These are phyloP conservation scores for Pleurotus platypus DNA, from an alignment of 768 basidiomycete species.

Conservation along the genomic window DNA sequence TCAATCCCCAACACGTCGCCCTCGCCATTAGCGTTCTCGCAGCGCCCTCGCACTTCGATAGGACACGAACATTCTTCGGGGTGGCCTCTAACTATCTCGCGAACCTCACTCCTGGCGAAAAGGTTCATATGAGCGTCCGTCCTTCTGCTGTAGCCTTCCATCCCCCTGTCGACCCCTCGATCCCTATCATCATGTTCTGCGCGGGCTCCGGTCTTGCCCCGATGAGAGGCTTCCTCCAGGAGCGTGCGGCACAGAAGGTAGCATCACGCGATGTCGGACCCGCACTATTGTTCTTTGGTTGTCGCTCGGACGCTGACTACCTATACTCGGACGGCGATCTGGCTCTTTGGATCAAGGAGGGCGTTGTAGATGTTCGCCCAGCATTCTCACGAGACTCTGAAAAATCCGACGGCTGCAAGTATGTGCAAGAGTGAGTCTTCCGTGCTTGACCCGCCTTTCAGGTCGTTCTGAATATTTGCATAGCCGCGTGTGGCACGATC, in stretches of 20 bases:
- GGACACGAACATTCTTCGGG: slow-evolving; percentile 33
- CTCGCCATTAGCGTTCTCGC: slow-evolving; percentile 43
- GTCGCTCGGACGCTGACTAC: slow-evolving; percentile 36
- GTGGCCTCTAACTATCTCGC: slow-evolving; percentile 46
- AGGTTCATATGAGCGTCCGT: slow-evolving; percentile 39
- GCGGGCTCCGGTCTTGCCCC: slow-evolving; percentile 47
- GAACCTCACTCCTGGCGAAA: slow-evolving; percentile 32
- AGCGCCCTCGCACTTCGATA: slow-evolving; percentile 30
- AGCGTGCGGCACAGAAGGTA: slow-evolving; percentile 40
- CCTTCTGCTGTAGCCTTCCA: slow-evolving; percentile 37
- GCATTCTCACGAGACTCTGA: slow-evolving; percentile 34
- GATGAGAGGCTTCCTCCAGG: slow-evolving; percentile 50
- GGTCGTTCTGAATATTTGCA: background rate
- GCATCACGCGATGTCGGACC: slow-evolving; percentile 37
- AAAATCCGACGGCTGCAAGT: slow-evolving; percentile 27
- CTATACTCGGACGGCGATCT: slow-evolving; percentile 39
- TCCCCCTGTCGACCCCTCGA: slow-evolving; percentile 23
- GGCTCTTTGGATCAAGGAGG: slow-evolving; percentile 35
- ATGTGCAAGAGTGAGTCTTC: slow-evolving; percentile 34
- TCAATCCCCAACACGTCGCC: slow-evolving; percentile 36
- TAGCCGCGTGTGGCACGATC: slow-evolving; percentile 41
- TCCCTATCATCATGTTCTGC: slow-evolving; percentile 30
- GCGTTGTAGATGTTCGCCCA: slow-evolving; percentile 40
- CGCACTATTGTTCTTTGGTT: slow-evolving; percentile 45
- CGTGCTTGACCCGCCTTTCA: background rate